phyloP scores from a whole-genome alignment of 2,329 filamentous ascomycete genomes.

The Neophaeococcomyces aloes region DNA sequence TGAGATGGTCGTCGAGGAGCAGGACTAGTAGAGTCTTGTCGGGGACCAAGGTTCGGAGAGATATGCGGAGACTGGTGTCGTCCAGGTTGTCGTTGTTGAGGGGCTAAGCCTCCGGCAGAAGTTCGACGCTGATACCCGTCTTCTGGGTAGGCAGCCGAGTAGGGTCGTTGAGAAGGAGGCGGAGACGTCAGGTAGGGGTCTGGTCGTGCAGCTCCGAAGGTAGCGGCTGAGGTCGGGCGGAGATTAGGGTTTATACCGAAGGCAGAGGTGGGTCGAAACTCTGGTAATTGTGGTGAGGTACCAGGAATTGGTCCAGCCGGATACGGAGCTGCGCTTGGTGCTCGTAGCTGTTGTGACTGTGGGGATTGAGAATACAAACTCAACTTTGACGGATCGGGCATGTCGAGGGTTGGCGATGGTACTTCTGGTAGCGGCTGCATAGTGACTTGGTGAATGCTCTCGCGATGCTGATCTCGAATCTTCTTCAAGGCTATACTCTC shows the following conservation, averaged over 20 bases:
- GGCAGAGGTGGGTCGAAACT: slow-evolving; percentile 35
- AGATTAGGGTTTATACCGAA: slow-evolving; percentile 41
- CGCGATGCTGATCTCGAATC: slow-evolving; percentile 72
- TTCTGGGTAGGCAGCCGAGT: slow-evolving; percentile 9
- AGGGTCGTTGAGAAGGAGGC: slow-evolving; percentile 14
- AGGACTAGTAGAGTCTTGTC: neutral
- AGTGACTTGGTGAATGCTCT: slow-evolving; percentile 26
- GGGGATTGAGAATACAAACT: slow-evolving; percentile 26
- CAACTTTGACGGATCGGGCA: slow-evolving; percentile 39
- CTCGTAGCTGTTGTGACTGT: slow-evolving; percentile 10
- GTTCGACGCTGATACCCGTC: slow-evolving; percentile 17
- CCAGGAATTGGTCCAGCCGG: slow-evolving; percentile 29
- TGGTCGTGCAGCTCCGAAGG: slow-evolving; percentile 14
- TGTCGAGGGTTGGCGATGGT: slow-evolving; percentile 30
- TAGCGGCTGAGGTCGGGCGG: slow-evolving; percentile 29
- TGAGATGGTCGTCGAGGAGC: slow-evolving; percentile 22
- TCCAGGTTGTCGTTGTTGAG: slow-evolving; percentile 15
- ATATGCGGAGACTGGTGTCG: slow-evolving; percentile 24
- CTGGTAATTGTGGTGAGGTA: slow-evolving; percentile 23
- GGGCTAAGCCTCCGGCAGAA: slow-evolving; percentile 23
- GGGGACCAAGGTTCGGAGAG: slow-evolving; percentile 5
- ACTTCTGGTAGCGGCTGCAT: slow-evolving; percentile 33
- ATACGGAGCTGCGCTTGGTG: slow-evolving; percentile 30
- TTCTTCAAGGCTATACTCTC: slow-evolving; percentile 79
- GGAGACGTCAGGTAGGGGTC: slow-evolving; percentile 13